phyloP scores from a whole-genome alignment of 2,329 filamentous ascomycete species.

The Fulvia fulva region DNA sequence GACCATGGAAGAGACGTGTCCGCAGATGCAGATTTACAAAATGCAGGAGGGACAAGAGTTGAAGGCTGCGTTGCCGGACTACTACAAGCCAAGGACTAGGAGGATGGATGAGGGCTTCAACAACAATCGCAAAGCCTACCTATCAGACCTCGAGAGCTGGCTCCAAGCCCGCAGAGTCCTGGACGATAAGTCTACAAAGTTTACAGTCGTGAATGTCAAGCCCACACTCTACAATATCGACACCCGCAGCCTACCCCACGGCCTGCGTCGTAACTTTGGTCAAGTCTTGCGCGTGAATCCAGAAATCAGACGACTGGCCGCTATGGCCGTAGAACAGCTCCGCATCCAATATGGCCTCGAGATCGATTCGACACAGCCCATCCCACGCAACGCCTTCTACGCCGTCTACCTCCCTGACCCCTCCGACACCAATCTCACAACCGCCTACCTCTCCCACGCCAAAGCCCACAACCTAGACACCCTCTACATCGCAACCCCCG shows the following conservation, averaged over 20 bases:
- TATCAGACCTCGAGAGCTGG: constrained; percentile 3
- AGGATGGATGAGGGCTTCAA: constrained; percentile 20
- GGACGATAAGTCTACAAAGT: constrained; percentile 2
- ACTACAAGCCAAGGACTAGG: constrained; percentile 21
- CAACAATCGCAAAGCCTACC: constrained; percentile 17
- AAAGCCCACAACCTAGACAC: constrained; percentile 27
- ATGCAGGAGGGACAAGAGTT: constrained; percentile 10
- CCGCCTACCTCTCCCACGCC: constrained; percentile 37
- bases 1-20: constrained; percentile 23
- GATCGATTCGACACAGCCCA: constrained; percentile 27
- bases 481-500: constrained; percentile 46
- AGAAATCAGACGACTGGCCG: constrained; percentile 31
- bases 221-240: constrained; percentile 31
- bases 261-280: constrained; percentile 28
- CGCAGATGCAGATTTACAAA: constrained; percentile 27
- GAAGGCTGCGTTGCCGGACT: constrained; percentile 14
- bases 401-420: constrained; percentile 36
- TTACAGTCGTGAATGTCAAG: constrained; percentile 26
- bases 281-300: constrained; percentile 27
- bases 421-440: constrained; percentile 33
- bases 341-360: constrained; percentile 25
- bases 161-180: neutral
- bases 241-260: constrained; percentile 24
- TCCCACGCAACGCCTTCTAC: constrained; percentile 34
- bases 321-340: constrained; percentile 33